Evolutionary conservation across 257 asterid species (phyloP).

Genomic region (Fraxinus quadrangulata): DNA sequence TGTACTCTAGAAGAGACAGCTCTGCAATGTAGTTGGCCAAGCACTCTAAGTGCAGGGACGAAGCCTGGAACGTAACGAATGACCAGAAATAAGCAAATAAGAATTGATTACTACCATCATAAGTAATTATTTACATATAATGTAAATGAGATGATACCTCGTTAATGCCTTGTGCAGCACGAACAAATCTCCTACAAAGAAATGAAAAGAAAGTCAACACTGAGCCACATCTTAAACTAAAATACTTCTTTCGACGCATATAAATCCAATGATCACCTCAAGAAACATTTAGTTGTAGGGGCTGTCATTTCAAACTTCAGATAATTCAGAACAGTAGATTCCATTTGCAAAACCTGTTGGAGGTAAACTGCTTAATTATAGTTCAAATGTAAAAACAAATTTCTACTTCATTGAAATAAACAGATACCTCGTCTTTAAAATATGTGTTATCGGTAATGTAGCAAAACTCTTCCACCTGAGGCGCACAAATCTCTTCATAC

Average conservation of each 20-base stretch:
- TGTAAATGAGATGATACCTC: constrained; percentile 49
- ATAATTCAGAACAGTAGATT: constrained; percentile 67
- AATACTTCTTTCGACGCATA: background rate
- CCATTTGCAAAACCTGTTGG: constrained; percentile 82
- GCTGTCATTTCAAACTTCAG: constrained; percentile 95
- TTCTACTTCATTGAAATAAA: background rate
- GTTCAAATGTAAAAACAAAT: background rate
- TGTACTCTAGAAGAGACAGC: constrained; percentile 58
- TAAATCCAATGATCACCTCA: constrained; percentile 49
- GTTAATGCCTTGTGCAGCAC: constrained; percentile 77
- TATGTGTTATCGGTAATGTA: constrained; percentile 92
- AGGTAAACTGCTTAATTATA: background rate
- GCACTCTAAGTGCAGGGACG: constrained; percentile 76
- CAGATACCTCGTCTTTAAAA: constrained; percentile 73
- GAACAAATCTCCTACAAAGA: constrained; percentile 71
- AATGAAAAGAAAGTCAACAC: constrained; percentile 15
- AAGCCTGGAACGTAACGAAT: constrained; percentile 32
- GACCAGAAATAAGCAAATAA: background rate
- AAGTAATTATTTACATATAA: background rate
- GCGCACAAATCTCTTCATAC: constrained; percentile 93
- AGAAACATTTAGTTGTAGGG: constrained; percentile 75
- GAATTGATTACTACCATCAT: background rate
- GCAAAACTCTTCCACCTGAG: constrained; percentile 91
- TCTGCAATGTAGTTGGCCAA: constrained; percentile 58
- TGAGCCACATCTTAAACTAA: background rate